Evolutionary conservation across 2,329 filamentous ascomycete species (phyloP), one percentile per base, ranked within the genome.

Genomic region (Nemania sp.): DNA sequence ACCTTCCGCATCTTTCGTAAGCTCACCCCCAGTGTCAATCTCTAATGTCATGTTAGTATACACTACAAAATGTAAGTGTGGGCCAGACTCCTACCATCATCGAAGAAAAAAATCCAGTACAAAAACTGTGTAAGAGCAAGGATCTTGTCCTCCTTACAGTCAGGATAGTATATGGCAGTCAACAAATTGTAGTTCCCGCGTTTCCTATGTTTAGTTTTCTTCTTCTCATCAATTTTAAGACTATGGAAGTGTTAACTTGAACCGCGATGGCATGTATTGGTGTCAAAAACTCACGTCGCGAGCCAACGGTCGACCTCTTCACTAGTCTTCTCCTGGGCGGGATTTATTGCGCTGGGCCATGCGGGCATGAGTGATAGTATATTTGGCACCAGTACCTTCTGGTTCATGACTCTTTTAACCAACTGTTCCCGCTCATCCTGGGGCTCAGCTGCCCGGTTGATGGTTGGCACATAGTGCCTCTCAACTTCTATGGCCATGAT

Each of bases 61-160:
- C 5, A 6, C 37, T 6, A 15, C 3, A 5, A 6, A 6, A 7
- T 17, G 19, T 12, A 14, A 9, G 17, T 19, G 22, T 12, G 23
- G n/a, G n/a, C 15, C 4, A 19, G 15, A 12, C 24, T 11, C 49
- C 39, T 54, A 67, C 65, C 66, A 15, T 68, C 65, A 33, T 68
- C 65, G 41, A 57, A 67, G 34, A 66, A 64, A 54, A 68, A 68
- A 52, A 67, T 63, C 66, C 65, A 68, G 44, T 66, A 69, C 11
- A 67, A 52, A 30, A 66, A 69, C 20, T 68, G 52, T 8, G 60
- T 17, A n/a, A 69, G 52, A 3, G 47, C 45, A 17, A 69, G 53
- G 56, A 67, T 59, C 49, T 64, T 66, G 6, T 69, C 61, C 39
- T 61, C 65, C 48, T 59, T 63, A 41, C 65, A 67, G 46, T 66